These are phyloP conservation scores for Hygrocybe punicea DNA, from an alignment of 768 basidiomycete genomes.

Conservation along the genomic window DNA sequence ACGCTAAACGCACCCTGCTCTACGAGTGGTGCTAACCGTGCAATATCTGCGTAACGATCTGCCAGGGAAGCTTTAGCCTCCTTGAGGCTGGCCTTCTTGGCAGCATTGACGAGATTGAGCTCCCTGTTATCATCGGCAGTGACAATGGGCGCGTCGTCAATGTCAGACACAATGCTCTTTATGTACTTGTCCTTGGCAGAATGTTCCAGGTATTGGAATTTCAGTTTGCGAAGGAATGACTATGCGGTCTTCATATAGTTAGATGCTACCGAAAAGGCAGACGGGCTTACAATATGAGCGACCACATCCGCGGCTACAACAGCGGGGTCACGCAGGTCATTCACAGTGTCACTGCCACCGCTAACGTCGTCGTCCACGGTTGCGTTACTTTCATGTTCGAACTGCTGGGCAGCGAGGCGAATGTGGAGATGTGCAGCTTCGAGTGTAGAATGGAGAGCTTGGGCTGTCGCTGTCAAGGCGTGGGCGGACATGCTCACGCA, in stretches of 20 bases:
- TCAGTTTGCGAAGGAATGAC: slow-evolving; percentile 76
- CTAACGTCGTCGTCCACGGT: background rate
- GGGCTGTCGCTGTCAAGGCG: background rate
- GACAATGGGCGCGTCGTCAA: slow-evolving; percentile 76
- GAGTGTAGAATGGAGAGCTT: slow-evolving; percentile 1
- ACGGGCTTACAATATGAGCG: slow-evolving; percentile 52
- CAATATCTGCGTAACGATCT: slow-evolving; percentile 60
- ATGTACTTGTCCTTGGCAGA: slow-evolving; percentile 89
- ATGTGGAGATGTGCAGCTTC: background rate
- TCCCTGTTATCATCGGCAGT: slow-evolving; percentile 77
- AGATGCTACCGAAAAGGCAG: background rate
- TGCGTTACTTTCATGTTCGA: background rate
- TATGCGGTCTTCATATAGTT: slow-evolving; percentile 22
- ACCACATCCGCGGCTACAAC: slow-evolving; percentile 57
- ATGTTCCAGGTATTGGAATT: slow-evolving; percentile 87
- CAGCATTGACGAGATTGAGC: slow-evolving; percentile 54
- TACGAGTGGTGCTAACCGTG: slow-evolving; percentile 60
- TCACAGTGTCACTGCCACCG: background rate
- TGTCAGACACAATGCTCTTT: slow-evolving; percentile 80
- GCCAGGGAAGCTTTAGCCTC: slow-evolving; percentile 58
- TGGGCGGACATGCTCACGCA: background rate
- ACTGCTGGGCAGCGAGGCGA: background rate
- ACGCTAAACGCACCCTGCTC: slow-evolving; percentile 50
- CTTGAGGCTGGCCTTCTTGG: slow-evolving; percentile 69
- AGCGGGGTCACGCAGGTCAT: slow-evolving; percentile 43